Evolutionary conservation across 1,139 yeast genomes (phyloP), one percentile per base, ranked within the genome.

Genomic region (Scheffersomyces parashehatae): DNA sequence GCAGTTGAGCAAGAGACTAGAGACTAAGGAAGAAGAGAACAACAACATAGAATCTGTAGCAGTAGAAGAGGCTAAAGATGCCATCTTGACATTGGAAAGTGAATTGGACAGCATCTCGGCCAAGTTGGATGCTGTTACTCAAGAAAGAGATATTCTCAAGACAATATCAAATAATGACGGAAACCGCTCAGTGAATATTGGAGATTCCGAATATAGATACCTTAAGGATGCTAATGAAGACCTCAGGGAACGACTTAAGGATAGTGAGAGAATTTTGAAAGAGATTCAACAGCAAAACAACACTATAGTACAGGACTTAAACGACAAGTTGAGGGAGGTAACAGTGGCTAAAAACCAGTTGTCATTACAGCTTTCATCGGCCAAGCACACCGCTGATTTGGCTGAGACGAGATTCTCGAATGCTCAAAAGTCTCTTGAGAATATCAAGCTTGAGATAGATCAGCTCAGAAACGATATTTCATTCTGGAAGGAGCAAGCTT

Each of bases 51-150:
- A 83, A 55, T 74, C 79, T n/a, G 69, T 74, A 9, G 87, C 86
- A 0, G 73, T 85, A 8, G 77, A 75, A 40, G 95, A 85, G 51
- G 96, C 97, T 3, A 82, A 82, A 47, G 83, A 83, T 38, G 93
- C 95, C 0, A 85, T 91, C 36, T 62, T 79, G 31, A 75, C 82
- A 2, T 68, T 91, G 42, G 83, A 87, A 58, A 77, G 81, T 9
- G 87, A 86, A 51, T 65, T 87, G 36, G 73, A 75, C 26, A 68
- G 76, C 31, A 56, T 80, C 15, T 76, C 76, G 46, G 59, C 74
- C 4, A 81, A 77, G 51, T 64, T 79, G 37, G 78, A 73, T 6
- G 77, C 88, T 1, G 75, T 79, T 5, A 65, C 74, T 3, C 75
- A 80, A 46, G 93, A 86, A 58, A 72, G 88, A 46, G 95, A 88